phyloP scores from a whole-genome alignment of 2,329 filamentous ascomycete genomes.

The Cordyceps fumosorosea region DNA sequence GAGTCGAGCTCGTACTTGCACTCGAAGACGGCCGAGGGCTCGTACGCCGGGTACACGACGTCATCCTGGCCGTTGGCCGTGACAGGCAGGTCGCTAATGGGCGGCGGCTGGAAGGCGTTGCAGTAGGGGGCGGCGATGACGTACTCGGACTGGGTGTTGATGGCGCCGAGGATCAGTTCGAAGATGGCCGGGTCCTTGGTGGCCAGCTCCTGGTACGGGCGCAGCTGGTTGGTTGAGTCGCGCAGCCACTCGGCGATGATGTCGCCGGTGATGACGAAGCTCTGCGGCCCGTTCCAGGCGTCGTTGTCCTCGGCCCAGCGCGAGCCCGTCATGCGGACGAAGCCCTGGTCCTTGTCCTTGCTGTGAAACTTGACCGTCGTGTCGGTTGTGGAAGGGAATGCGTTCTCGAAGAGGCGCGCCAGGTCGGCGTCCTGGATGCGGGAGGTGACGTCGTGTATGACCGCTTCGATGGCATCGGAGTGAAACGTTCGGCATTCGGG shows the following conservation, averaged over 20 bases:
- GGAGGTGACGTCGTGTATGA: slow-evolving; percentile 75
- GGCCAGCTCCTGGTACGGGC: slow-evolving; percentile 80
- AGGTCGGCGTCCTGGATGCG: slow-evolving; percentile 81
- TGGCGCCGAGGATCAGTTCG: slow-evolving; percentile 79
- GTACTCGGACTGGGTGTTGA: slow-evolving; percentile 93
- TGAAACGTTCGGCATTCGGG: slow-evolving; percentile 81
- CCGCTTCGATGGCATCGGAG: slow-evolving; percentile 77
- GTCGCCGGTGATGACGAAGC: slow-evolving; percentile 88
- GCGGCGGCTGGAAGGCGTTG: slow-evolving; percentile 95
- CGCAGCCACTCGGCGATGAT: slow-evolving; percentile 91
- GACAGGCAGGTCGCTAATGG: slow-evolving; percentile 66
- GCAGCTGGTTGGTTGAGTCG: slow-evolving; percentile 88
- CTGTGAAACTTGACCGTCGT: slow-evolving; percentile 87
- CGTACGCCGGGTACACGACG: slow-evolving; percentile 77
- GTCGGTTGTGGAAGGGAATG: slow-evolving; percentile 63
- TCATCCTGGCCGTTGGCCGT: slow-evolving; percentile 79
- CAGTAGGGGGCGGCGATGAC: slow-evolving; percentile 94
- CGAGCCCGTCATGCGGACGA: slow-evolving; percentile 28
- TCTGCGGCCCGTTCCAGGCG: slow-evolving; percentile 78
- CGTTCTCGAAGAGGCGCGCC: slow-evolving; percentile 88
- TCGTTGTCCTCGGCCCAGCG: slow-evolving; percentile 38
- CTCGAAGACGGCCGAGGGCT: slow-evolving; percentile 82
- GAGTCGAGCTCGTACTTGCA: slow-evolving; percentile 99
- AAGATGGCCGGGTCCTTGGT: slow-evolving; percentile 73
- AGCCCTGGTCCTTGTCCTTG: slow-evolving; percentile 43